These are phyloP conservation scores for Yamadazyma kanchanaburiensis DNA, from an alignment of 1,139 yeast genomes.

Conservation along the genomic window DNA sequence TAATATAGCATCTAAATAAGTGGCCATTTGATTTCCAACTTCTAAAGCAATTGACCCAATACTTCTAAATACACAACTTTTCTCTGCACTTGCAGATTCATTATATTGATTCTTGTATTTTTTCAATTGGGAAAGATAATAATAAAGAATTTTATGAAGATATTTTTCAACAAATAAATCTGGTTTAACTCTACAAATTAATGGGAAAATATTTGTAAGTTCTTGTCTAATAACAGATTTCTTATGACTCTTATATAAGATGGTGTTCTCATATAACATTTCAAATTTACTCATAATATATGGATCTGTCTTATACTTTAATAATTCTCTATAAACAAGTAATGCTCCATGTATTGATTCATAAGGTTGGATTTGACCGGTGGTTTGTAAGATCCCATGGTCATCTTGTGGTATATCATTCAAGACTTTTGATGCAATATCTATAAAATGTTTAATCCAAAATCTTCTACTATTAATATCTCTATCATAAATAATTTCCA, in stretches of 20 bases:
- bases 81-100: slow-evolving; percentile 51
- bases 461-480: slow-evolving; percentile 67
- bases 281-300: slow-evolving; percentile 54
- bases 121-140: slow-evolving; percentile 75
- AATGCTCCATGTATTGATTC: slow-evolving; percentile 86
- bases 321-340: slow-evolving; percentile 75
- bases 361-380: slow-evolving; percentile 32
- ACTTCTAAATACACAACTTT: slow-evolving; percentile 73
- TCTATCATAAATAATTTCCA: slow-evolving; percentile 73
- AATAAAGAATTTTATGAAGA: slow-evolving; percentile 74
- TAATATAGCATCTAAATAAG: slow-evolving; percentile 81
- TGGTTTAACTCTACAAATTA: slow-evolving; percentile 76
- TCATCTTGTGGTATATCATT: slow-evolving; percentile 19
- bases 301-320: slow-evolving; percentile 63
- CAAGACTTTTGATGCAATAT: slow-evolving; percentile 47
- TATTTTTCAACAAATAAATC: slow-evolving; percentile 76
- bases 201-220: slow-evolving; percentile 76
- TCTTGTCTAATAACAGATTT: slow-evolving; percentile 76
- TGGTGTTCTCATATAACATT: slow-evolving; percentile 72
- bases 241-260: slow-evolving; percentile 75
- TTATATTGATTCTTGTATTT: slow-evolving; percentile 51
- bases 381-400: too few relatives aligned
- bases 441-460: slow-evolving; percentile 73
- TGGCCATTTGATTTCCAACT: slow-evolving; percentile 83
- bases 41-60: slow-evolving; percentile 84